These are phyloP conservation scores for Pichia cactophila DNA, from an alignment of 1,139 yeast species.

Conservation along the genomic window DNA sequence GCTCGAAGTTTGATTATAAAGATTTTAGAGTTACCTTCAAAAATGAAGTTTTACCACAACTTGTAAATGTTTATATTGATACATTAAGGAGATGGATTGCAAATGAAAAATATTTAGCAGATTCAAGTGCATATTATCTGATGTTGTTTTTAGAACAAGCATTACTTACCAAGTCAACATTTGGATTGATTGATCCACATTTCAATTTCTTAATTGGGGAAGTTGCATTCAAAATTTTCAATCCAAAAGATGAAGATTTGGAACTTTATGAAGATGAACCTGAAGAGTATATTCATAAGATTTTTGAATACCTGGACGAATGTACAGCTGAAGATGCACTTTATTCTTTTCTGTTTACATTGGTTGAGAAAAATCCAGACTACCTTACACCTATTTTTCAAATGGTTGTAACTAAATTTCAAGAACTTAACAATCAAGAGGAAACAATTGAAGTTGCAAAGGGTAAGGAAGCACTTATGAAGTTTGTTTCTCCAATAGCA, in stretches of 20 bases:
- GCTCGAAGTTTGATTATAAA: constrained; percentile 44
- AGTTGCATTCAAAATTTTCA: constrained; percentile 70
- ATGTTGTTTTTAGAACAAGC: constrained; percentile 67
- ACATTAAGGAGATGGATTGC: constrained; percentile 71
- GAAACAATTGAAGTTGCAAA: constrained; percentile 55
- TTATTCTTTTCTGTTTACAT: constrained; percentile 50
- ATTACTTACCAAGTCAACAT: constrained; percentile 57
- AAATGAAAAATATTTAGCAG: constrained; percentile 59
- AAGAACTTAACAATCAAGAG: constrained; percentile 30
- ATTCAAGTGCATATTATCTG: constrained; percentile 58
- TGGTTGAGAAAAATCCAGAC: constrained; percentile 60
- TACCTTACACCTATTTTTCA: constrained; percentile 54
- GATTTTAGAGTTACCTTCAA: constrained; percentile 43
- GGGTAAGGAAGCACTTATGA: constrained; percentile 71
- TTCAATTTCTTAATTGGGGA: constrained; percentile 58
- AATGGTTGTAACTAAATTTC: constrained; percentile 52
- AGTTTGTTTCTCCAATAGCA: constrained; percentile 70
- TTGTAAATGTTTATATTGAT: constrained; percentile 53
- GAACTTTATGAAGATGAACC: constrained; percentile 86
- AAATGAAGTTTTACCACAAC: constrained; percentile 62
- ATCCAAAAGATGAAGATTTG: constrained; percentile 62
- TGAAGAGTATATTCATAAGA: constrained; percentile 77
- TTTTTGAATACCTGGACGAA: constrained; percentile 56
- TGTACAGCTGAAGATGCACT: constrained; percentile 67
- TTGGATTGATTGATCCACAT: constrained; percentile 68